Conservation (phyloP, 495 filamentous ascomycete genomes). For the Neurospora sp. region DNA sequence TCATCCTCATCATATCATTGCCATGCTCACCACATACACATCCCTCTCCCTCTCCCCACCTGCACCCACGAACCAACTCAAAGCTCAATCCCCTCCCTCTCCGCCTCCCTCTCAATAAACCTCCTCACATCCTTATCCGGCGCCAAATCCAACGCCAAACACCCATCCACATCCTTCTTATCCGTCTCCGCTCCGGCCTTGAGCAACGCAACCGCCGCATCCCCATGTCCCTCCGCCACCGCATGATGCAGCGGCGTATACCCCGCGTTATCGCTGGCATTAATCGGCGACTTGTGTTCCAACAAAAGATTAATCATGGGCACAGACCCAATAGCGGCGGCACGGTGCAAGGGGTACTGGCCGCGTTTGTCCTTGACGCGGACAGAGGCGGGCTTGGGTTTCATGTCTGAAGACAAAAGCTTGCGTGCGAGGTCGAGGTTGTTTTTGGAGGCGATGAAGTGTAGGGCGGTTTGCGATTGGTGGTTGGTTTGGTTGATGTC, state of each 20-base stretch:
- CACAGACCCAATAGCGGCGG: conserved; percentile 77
- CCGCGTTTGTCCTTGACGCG: conserved; percentile 76
- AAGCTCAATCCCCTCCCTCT: conserved; percentile 75
- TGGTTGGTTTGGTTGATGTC: conserved; percentile 53
- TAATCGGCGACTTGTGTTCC: conserved; percentile 69
- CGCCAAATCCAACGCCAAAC: conserved; percentile 67
- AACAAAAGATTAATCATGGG: conserved; percentile 77
- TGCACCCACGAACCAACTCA: conserved; percentile 9
- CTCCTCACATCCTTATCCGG: conserved; percentile 57
- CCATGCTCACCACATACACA: background rate
- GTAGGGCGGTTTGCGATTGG: conserved; percentile 60
- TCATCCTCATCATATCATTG: background rate
- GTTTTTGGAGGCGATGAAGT: conserved; percentile 84
- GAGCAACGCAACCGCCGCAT: conserved; percentile 71
- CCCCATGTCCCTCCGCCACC: conserved; percentile 85
- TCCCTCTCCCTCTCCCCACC: background rate
- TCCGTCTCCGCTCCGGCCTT: conserved; percentile 78
- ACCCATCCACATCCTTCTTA: conserved; percentile 64
- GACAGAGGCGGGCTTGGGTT: conserved; percentile 56
- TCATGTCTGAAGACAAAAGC: conserved; percentile 50
- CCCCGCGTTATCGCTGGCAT: conserved; percentile 76
- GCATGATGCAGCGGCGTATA: conserved; percentile 89
- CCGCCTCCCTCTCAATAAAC: conserved; percentile 71
- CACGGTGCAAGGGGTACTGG: conserved; percentile 81
- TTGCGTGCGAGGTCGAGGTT: conserved; percentile 72